Base-by-base conservation (phyloP, 179 eudicot genomes). In the Sideroxylon spinosum region DNA sequence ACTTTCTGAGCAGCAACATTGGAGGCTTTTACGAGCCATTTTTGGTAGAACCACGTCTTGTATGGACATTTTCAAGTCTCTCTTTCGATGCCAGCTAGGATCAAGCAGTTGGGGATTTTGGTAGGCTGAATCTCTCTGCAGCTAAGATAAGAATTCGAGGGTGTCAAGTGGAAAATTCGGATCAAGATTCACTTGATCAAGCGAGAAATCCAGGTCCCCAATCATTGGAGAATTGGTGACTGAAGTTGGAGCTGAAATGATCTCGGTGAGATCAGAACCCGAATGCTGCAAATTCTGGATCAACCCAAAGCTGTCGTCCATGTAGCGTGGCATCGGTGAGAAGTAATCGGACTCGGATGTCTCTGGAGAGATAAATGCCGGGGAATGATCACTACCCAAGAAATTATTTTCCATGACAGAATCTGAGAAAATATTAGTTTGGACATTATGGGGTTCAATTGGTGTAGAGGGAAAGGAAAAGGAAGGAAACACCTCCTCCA, bases 231-330 rank as follows among this genome's bases (percentile, higher is more conserved):
- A 90, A 76, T 89, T 82, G 62, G 84, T 78, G 22, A 71, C 85
- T 61, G 93, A 92, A 79, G 92, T 86, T 70, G 89, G 85, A 69
- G 87, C 85, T 53, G 95, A 90, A 72, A 88, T 66, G 48, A 88
- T 85, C 14, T 90, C 91, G 46, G 81, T 71, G 26, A 86, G 73
- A 71, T 89, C 95, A 64, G 89, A 86, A 69, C 87, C 93, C 12
- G 89, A 86, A 23, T 79, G 84, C 22, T 81, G 85, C 78, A 81
- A 82, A 64, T 78, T 52, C 60, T 82, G 79, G 56, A 81, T 80
- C 32, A 86, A 82, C 11, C 81, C 86, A 55, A 83, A 86, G 66
- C 44, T 37, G 44, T 65, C 68, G 64, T 79, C 83, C 55, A 80
- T 74, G 17, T 85, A 82, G 86, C 78, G 69, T 57, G 85, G 82